A percentile compares a stretch with the other conserved stretches of the same genome.
These are phyloP conservation scores for Gastrolobium villosum DNA, from an alignment of 306 rosid species.

Conservation along the genomic window DNA sequence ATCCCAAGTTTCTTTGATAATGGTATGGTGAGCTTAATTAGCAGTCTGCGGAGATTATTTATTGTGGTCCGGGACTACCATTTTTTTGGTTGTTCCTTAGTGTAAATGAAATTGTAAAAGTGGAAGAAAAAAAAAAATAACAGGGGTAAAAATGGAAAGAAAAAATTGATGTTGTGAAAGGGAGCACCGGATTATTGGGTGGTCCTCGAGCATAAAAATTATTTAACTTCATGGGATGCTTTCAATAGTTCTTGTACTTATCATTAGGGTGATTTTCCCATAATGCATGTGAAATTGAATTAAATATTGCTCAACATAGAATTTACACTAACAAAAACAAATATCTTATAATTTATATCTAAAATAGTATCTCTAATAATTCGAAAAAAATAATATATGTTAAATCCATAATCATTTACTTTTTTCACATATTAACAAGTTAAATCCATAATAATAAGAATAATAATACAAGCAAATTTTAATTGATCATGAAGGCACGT, in stretches of 20 bases:
- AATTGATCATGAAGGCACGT: constrained; percentile 28
- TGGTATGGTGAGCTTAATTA: constrained; percentile 27
- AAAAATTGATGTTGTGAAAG: too few relatives aligned
- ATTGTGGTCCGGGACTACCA: too few relatives aligned
- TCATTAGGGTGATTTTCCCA: constrained; percentile 35
- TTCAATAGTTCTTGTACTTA: constrained; percentile 43
- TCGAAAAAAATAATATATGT: not conserved
- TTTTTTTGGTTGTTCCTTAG: too few relatives aligned
- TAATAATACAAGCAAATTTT: not conserved
- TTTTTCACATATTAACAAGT: not conserved
- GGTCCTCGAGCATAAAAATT: too few relatives aligned
- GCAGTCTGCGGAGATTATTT: too few relatives aligned
- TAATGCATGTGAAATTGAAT: not conserved
- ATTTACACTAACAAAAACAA: not conserved
- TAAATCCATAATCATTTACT: not conserved
- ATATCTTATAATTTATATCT: not conserved
- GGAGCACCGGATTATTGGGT: too few relatives aligned
- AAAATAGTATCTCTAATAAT: not conserved
- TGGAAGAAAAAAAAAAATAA: too few relatives aligned
- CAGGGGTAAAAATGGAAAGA: too few relatives aligned
- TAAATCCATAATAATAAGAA: not conserved
- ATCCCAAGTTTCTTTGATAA: constrained; percentile 38
- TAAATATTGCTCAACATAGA: constrained; percentile 2
- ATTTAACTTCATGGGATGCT: constrained; percentile 41
- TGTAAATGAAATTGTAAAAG: too few relatives aligned